phyloP scores from a whole-genome alignment of 2,329 filamentous ascomycete species.

The Aspergillus thermomutatus region DNA sequence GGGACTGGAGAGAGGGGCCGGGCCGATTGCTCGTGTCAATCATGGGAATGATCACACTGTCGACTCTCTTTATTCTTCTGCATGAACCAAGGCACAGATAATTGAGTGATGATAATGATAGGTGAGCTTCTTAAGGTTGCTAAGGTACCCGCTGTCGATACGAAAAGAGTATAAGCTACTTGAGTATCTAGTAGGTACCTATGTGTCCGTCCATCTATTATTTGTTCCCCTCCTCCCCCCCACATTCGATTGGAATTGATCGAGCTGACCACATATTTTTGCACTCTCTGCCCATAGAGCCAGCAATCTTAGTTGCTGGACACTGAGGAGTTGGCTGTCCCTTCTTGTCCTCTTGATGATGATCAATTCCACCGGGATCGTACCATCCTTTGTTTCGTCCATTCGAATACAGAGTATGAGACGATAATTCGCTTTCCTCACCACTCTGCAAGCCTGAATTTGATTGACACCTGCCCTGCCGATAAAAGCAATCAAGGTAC shows the following conservation, averaged over 20 bases:
- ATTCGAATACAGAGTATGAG: neutral
- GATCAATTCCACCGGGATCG: neutral
- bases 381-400: neutral
- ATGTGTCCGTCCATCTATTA: neutral
- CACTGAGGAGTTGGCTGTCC: neutral
- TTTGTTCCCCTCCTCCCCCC: neutral
- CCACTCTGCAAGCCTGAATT: neutral
- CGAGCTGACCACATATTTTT: neutral
- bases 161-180: neutral
- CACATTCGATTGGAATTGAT: neutral
- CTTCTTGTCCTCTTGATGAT: neutral
- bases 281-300: neutral
- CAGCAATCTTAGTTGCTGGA: neutral
- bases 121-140: neutral
- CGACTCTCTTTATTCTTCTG: neutral
- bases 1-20: neutral
- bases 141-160: neutral
- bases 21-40: neutral
- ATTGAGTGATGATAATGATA: neutral
- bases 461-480: neutral
- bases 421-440: neutral
- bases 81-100: neutral
- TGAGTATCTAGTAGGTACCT: neutral
- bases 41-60: neutral
- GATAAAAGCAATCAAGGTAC: neutral